Conservation (phyloP, 1,284 basidiomycete species). For the Acaromyces ingoldii region DNA sequence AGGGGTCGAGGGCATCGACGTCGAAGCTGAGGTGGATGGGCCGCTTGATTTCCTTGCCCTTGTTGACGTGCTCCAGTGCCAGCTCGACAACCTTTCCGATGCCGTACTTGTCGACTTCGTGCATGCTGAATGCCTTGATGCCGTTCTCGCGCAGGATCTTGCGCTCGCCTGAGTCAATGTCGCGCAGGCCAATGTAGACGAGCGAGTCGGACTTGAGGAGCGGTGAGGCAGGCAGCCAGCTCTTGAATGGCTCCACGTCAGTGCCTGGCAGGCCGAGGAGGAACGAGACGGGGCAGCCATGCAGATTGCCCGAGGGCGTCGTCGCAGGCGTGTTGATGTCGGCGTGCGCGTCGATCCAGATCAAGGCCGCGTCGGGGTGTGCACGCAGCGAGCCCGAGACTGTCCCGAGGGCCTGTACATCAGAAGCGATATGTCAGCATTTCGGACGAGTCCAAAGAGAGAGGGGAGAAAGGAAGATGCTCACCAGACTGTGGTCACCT, state of each 20-base stretch:
- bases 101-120: constrained; percentile 93
- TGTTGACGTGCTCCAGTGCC: constrained; percentile 88
- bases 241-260: constrained; percentile 44
- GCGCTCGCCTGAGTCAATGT: constrained; percentile 86
- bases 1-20: constrained; percentile 78
- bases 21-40: constrained; percentile 97
- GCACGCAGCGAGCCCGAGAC: constrained; percentile 53
- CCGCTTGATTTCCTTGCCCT: constrained; percentile 57
- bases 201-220: constrained; percentile 64
- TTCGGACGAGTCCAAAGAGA: no score
- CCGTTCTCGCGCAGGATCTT: constrained; percentile 74
- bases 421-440: no score
- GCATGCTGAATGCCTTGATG: constrained; percentile 96
- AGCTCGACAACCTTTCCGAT: constrained; percentile 85
- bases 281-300: constrained; percentile 97
- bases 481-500: constrained; percentile 85
- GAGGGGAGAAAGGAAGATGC: no score
- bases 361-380: constrained; percentile 66
- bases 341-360: constrained; percentile 71
- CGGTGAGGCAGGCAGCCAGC: constrained; percentile 38
- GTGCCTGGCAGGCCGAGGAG: constrained; percentile 56
- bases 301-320: constrained; percentile 84
- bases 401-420: constrained; percentile 45
- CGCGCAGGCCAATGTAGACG: constrained; percentile 92
- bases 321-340: constrained; percentile 90